A percentile compares a stretch with the other conserved stretches of the same genome.
Evolutionary conservation across 2,329 filamentous ascomycete species (phyloP).

Genomic region (Colletotrichum musicola): DNA sequence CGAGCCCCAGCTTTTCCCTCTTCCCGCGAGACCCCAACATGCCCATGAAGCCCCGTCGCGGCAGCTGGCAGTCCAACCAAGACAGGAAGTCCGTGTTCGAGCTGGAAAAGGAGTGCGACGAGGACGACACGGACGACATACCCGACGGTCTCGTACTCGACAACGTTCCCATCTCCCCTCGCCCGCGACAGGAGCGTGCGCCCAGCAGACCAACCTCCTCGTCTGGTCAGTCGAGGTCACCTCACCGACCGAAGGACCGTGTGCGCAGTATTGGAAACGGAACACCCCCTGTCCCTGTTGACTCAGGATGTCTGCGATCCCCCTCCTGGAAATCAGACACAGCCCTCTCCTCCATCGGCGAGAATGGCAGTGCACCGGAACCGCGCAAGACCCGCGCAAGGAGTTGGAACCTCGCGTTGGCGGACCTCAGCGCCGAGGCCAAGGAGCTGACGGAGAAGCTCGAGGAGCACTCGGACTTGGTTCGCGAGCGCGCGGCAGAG

Average conservation of each 20-base stretch:
- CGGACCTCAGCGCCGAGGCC: constrained; percentile 78
- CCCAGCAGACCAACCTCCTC: constrained; percentile 68
- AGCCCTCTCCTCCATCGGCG: constrained; percentile 46
- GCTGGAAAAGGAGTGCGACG: constrained; percentile 81
- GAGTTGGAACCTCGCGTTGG: constrained; percentile 80
- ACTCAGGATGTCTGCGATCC: constrained; percentile 71
- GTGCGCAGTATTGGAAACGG: constrained; percentile 72
- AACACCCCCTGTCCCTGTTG: constrained; percentile 70
- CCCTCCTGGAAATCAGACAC: constrained; percentile 65
- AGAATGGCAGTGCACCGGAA: constrained; percentile 50
- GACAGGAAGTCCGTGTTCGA: constrained; percentile 77
- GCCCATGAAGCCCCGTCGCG: constrained; percentile 60
- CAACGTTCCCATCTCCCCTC: constrained; percentile 86
- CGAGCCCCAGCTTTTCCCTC: constrained; percentile 63
- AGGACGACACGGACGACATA: constrained; percentile 82
- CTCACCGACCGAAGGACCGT: constrained; percentile 64
- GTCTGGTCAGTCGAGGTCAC: constrained; percentile 60
- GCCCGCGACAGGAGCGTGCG: constrained; percentile 68
- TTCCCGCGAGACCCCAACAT: constrained; percentile 58
- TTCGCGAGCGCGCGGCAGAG: constrained; percentile 42
- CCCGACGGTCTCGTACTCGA: constrained; percentile 84
- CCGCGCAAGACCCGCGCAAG: constrained; percentile 70
- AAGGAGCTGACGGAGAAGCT: constrained; percentile 82
- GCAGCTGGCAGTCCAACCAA: constrained; percentile 78
- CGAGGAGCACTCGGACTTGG: constrained; percentile 77